phyloP scores from a whole-genome alignment of 257 asterid species.

The Paraleonurus japonicus region DNA sequence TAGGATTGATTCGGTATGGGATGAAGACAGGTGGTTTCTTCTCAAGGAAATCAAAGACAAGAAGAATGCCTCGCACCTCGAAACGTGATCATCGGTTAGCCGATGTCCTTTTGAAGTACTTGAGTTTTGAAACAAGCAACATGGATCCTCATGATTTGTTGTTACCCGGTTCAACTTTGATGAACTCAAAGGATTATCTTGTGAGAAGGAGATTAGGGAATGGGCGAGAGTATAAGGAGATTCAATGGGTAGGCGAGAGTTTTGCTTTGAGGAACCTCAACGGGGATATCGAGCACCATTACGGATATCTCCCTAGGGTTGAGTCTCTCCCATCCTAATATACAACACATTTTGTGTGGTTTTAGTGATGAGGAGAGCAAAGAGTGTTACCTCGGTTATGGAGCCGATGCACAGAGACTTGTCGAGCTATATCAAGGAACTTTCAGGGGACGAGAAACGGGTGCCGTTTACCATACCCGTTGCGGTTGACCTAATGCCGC shows the following conservation, averaged over 20 bases:
- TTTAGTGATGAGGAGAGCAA: slow-evolving; percentile 70
- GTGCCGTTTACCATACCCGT: slow-evolving; percentile 69
- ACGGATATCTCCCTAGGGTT: slow-evolving; percentile 42
- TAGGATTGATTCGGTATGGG: slow-evolving; percentile 44
- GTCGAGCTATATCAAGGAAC: slow-evolving; percentile 61
- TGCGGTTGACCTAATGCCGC: slow-evolving; percentile 82
- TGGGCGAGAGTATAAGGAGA: slow-evolving; percentile 75
- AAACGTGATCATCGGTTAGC: slow-evolving; percentile 52
- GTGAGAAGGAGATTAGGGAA: slow-evolving; percentile 67
- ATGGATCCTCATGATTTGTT: slow-evolving; percentile 31
- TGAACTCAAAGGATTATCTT: slow-evolving; percentile 66
- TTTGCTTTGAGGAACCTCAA: slow-evolving; percentile 68
- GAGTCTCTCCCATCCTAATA: slow-evolving; percentile 72
- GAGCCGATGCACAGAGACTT: slow-evolving; percentile 78
- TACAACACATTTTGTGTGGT: slow-evolving; percentile 61
- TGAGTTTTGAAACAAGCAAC: slow-evolving; percentile 17
- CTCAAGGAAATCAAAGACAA: slow-evolving; percentile 40
- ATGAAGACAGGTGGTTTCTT: slow-evolving; percentile 55
- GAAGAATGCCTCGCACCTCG: slow-evolving; percentile 30
- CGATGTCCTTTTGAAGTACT: slow-evolving; percentile 57
- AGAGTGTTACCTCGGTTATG: slow-evolving; percentile 70
- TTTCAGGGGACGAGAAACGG: slow-evolving; percentile 62
- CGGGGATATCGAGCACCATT: slow-evolving; percentile 51
- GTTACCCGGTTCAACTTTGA: slow-evolving; percentile 48
- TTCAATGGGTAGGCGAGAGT: slow-evolving; percentile 90